Base-by-base conservation (phyloP, 2,329 filamentous ascomycete genomes). In the Dactylellina leptospora region DNA sequence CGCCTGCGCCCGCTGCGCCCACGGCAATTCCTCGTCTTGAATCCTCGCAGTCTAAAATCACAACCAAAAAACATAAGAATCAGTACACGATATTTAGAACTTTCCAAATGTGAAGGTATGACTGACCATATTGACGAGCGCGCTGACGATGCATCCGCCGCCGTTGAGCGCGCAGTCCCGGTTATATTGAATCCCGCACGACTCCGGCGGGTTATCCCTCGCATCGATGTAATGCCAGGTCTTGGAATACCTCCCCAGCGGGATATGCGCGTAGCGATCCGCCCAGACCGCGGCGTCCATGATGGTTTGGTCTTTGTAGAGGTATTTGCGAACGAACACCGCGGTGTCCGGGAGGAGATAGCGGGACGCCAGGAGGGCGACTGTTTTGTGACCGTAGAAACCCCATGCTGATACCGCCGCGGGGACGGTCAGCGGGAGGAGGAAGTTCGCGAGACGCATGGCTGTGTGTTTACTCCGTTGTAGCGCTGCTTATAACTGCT, bases 201-300 rank as follows among this genome's bases (percentile, higher is more conserved):
- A 81, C 13, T 76, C 76, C 0, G 87, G 87, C 61, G 87, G 87
- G 75, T 80, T 78, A 79, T 90, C 87, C 76, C 88, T 83, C 69
- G 87, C 87, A 78, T 89, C 87, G 79, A 90, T 89, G 80, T 86
- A 90, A 82, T 90, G 87, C 78, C 88, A 88, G 30, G 83, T 83
- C 74, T 82, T 85, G 6, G 84, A 86, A 79, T 86, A 89, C 36
- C 82, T 82, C 11, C 86, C 87, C 81, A 85, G 87, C 78, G 83
- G 82, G 5, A 85, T 88, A 80, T 89, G 89, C 22, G 87, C 83
- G 78, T 87, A 83, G 38, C 83, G 86, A 80, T 90, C 87, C 27
- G 87, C 87, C 88, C 88, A 90, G 8, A 86, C 86, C 2, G 88
- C 87, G 2, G 89, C 84, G 63, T 82, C 82, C 50, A 87, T 86